Evolutionary conservation across 176 grass and related monocot genomes (phyloP).

Genomic region (Cenchrus fungigraminus): DNA sequence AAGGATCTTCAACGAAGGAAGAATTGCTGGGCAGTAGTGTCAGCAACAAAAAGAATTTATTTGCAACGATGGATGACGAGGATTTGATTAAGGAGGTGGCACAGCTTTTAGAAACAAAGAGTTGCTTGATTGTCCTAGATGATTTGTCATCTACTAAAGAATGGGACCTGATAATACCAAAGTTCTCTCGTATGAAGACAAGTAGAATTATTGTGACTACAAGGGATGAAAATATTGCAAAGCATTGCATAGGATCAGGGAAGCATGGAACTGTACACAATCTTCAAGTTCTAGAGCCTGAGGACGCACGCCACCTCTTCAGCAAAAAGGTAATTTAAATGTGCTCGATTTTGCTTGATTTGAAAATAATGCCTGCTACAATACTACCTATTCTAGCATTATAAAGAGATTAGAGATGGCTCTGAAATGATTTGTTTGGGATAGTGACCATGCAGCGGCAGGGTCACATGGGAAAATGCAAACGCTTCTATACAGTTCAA

Average conservation of each 20-base stretch:
- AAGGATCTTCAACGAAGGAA: not conserved
- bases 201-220: conserved; percentile 6
- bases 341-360: not conserved
- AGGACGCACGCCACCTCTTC: not conserved
- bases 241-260: not conserved
- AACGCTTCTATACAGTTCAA: too few relatives aligned
- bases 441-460: too few relatives aligned
- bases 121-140: conserved; percentile 25
- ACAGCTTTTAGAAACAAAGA: not conserved
- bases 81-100: not conserved
- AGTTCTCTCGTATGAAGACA: not conserved
- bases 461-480: too few relatives aligned
- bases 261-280: not conserved
- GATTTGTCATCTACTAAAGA: not conserved
- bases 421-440: too few relatives aligned
- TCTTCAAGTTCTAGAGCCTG: not conserved
- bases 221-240: not conserved
- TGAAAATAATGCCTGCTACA: not conserved
- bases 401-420: too few relatives aligned
- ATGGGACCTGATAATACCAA: not conserved
- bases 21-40: not conserved
- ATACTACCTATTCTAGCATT: too few relatives aligned
- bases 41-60: not conserved
- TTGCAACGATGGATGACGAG: not conserved
- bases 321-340: not conserved